phyloP scores from a whole-genome alignment of 176 grass and related monocot genomes.

The Bothriochloa decipiens region DNA sequence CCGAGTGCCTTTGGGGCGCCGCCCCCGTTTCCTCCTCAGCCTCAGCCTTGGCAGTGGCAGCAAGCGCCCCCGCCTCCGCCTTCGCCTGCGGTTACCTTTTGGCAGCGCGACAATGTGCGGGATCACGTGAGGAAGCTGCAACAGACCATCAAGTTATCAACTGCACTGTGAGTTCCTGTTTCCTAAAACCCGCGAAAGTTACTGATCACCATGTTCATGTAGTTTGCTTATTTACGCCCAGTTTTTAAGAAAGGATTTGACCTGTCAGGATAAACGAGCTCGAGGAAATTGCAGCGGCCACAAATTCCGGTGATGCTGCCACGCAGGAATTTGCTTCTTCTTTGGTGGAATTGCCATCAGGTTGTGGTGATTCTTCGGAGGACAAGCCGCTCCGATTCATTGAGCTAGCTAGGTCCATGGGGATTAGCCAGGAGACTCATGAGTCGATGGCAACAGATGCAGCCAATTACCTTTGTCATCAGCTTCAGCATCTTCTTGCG shows the following conservation, averaged over 20 bases:
- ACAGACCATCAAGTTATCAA: constrained; percentile 59
- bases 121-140: constrained; percentile 70
- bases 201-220: neutral
- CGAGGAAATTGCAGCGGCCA: constrained; percentile 50
- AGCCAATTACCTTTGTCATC: constrained; percentile 58
- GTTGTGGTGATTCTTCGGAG: neutral
- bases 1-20: constrained; percentile 28
- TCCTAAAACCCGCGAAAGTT: neutral
- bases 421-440: constrained; percentile 57
- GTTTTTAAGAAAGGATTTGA: neutral
- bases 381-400: constrained; percentile 23
- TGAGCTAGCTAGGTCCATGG: constrained; percentile 53
- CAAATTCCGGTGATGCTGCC: constrained; percentile 18
- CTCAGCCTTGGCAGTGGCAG: constrained; percentile 31
- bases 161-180: constrained; percentile 57
- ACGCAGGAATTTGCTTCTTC: constrained; percentile 32
- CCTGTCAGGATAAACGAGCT: constrained; percentile 69
- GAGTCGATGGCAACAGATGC: constrained; percentile 65
- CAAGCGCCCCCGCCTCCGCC: constrained; percentile 20
- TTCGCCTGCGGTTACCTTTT: constrained; percentile 39
- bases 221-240: neutral
- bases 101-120: constrained; percentile 63
- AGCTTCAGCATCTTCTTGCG: constrained; percentile 59
- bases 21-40: neutral
- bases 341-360: neutral